Evolutionary conservation across 768 basidiomycete species (phyloP), one percentile per base, ranked within the genome.

Genomic region (Russula abietina): DNA sequence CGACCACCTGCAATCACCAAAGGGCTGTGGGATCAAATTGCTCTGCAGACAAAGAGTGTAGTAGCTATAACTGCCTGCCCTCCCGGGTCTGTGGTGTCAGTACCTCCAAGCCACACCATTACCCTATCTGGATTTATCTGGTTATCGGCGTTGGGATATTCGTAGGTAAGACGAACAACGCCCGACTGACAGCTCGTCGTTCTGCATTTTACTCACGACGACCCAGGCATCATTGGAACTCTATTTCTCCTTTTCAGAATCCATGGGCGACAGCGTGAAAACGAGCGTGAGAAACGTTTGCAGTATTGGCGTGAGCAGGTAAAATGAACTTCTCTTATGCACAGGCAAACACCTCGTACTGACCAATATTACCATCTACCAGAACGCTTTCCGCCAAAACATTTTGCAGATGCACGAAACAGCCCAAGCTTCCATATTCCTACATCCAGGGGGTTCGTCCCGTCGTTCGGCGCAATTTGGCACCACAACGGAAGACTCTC

Each of bases 231-330:
- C 81, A 75, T 83, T 62, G 87, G 81, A 17, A 87, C 87, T 10
- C 78, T 93, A 46, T 74, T 83, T 57, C 79, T 81, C 4, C 77
- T 95, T 39, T 93, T 83, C 75, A 78, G 85, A 68, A 68, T 88
- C 8, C 91, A 93, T 69, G 77, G 85, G 43, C 82, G 83, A 67
- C 82, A 88, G 66, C 84, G 92, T 67, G 85, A 86, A 46, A 73
- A 77, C 61, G 91, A 93, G 69, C 86, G 89, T 51, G 86, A 89
- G 75, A 92, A 88, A 74, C 87, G 92, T 67, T 76, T 86, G 48
- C 90, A 92, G 71, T 93, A 94, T 75, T 93, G 92, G 87, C 85
- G 86, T 67, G 92, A 94, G 76, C 91, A 92, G 80, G 87, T 85
- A 26, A 65, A 11, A 55, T 1, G 14, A 68, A 63, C n/a, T 46